These are phyloP conservation scores for Trifolium subterraneum DNA, from an alignment of 306 rosid species.

Conservation along the genomic window DNA sequence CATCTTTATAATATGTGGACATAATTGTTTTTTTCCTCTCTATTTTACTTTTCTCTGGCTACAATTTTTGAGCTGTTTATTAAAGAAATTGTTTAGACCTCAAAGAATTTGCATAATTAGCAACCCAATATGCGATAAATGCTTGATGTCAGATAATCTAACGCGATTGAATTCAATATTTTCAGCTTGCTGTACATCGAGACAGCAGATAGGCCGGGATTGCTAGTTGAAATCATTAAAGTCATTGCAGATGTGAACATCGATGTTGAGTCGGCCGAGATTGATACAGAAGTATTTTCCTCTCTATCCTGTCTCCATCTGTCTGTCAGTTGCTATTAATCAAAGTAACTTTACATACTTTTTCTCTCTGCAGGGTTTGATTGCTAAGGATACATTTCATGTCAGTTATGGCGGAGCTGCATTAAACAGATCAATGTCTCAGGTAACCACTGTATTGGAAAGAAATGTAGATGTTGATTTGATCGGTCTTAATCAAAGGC, in stretches of 20 bases:
- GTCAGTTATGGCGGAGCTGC: constrained; percentile 93
- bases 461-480: constrained; percentile 26
- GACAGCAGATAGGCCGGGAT: constrained; percentile 94
- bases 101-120: constrained; percentile 23
- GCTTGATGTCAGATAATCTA: constrained; percentile 43
- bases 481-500: neutral
- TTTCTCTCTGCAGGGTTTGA: constrained; percentile 70
- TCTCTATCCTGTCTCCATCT: constrained; percentile 16
- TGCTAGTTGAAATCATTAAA: constrained; percentile 82
- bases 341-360: constrained; percentile 34
- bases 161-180: constrained; percentile 38
- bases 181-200: constrained; percentile 85
- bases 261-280: constrained; percentile 94
- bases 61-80: constrained; percentile 4
- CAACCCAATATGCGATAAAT: constrained; percentile 28
- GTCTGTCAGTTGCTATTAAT: constrained; percentile 29
- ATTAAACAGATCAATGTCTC: constrained; percentile 79
- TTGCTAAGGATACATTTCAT: constrained; percentile 92
- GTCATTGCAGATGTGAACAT: constrained; percentile 88
- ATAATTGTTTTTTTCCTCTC: neutral
- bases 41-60: constrained; percentile 9
- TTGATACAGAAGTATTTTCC: constrained; percentile 80
- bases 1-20: constrained; percentile 41
- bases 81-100: constrained; percentile 1
- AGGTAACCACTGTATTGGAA: constrained; percentile 56